A percentile compares a stretch with the other conserved stretches of the same genome.
These are phyloP conservation scores for Neonectria ditissima DNA, from an alignment of 2,329 filamentous ascomycete species.

Conservation along the genomic window DNA sequence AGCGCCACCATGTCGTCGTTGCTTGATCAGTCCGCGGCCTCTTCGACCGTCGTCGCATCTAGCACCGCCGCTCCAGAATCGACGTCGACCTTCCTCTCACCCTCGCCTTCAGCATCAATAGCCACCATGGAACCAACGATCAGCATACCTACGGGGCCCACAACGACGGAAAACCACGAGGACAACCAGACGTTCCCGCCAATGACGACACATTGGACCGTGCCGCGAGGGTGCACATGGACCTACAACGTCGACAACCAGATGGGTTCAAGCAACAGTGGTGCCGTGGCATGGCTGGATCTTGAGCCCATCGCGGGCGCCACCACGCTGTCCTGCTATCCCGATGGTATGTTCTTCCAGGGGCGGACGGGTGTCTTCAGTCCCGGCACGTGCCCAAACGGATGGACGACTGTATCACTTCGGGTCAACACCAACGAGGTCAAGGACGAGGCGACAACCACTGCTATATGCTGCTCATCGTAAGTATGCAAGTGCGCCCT, in stretches of 20 bases:
- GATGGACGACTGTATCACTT: constrained; percentile 55
- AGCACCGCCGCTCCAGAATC: constrained; percentile 18
- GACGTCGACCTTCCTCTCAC: constrained; percentile 23
- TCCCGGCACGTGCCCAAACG: constrained; percentile 54
- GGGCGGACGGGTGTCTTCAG: constrained; percentile 55
- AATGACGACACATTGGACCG: constrained; percentile 54
- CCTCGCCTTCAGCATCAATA: constrained; percentile 32
- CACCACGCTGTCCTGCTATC: constrained; percentile 55
- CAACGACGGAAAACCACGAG: constrained; percentile 37
- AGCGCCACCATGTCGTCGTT: constrained; percentile 31
- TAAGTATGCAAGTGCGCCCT: constrained; percentile 44
- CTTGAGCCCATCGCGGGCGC: constrained; percentile 51
- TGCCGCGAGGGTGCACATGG: constrained; percentile 53
- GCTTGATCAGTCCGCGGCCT: constrained; percentile 28
- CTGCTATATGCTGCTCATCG: constrained; percentile 56
- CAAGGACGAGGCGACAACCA: constrained; percentile 50
- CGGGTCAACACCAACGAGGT: constrained; percentile 46
- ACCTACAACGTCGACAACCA: constrained; percentile 51
- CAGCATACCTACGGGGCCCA: constrained; percentile 28
- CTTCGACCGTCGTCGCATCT: constrained; percentile 27
- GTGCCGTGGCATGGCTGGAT: constrained; percentile 53
- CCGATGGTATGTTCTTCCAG: constrained; percentile 54
- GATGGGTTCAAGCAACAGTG: constrained; percentile 39
- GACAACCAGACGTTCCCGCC: constrained; percentile 46
- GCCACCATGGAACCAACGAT: constrained; percentile 35